Evolutionary conservation across 257 asterid genomes (phyloP).

Genomic region (Datura wrightii): DNA sequence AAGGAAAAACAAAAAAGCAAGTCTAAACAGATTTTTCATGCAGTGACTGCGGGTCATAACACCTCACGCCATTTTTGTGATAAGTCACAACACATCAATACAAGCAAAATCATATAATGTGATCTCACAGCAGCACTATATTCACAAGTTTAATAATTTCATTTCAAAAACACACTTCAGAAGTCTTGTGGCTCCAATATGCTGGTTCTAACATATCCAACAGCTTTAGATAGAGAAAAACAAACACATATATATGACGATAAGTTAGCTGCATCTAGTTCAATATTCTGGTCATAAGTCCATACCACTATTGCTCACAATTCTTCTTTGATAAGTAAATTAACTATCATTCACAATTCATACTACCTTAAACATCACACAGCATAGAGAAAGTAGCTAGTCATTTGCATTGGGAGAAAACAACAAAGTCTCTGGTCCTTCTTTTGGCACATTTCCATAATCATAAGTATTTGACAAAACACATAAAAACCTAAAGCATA

Average conservation of each 20-base stretch:
- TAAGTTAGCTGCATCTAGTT: background rate
- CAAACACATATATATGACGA: background rate
- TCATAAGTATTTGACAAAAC: background rate
- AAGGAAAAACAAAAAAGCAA: background rate
- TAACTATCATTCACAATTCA: background rate
- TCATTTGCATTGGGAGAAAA: background rate
- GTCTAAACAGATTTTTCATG: background rate
- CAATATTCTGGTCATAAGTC: background rate
- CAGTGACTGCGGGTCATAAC: background rate
- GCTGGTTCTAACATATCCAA: background rate
- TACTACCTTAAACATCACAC: slow-evolving; percentile 14
- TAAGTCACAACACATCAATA: background rate
- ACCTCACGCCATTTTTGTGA: background rate
- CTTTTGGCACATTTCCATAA: background rate
- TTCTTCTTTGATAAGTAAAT: background rate
- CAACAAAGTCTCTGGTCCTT: background rate
- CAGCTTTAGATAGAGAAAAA: background rate
- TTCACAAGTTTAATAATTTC: background rate
- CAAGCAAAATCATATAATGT: background rate
- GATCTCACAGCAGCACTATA: background rate
- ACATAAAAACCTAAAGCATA: background rate
- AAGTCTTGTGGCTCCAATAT: background rate
- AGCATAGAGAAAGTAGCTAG: background rate
- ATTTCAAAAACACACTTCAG: background rate
- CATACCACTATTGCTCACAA: background rate